These are phyloP conservation scores for Aspergillus hortae DNA, from an alignment of 2,329 filamentous ascomycete species.

Conservation along the genomic window DNA sequence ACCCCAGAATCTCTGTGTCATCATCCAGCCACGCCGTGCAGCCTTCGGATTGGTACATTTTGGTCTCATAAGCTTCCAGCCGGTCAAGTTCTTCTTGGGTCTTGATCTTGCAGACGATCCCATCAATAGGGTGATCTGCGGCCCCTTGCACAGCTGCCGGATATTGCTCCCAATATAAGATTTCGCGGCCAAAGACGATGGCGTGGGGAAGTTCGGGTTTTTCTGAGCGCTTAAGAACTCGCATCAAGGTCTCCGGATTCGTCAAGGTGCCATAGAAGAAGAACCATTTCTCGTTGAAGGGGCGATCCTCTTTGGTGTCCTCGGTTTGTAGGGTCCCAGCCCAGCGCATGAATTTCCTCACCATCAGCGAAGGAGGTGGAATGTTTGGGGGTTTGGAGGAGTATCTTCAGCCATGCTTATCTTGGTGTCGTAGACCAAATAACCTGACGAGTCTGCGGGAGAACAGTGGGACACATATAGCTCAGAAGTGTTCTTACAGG, in stretches of 20 bases:
- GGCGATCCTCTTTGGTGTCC: no score
- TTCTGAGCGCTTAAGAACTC: not conserved
- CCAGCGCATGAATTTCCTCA: no score
- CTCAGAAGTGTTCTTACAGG: no score
- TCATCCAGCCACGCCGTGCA: not conserved
- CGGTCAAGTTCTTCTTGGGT: not conserved
- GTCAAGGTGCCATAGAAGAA: not conserved
- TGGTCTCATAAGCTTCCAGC: not conserved
- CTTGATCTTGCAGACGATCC: not conserved
- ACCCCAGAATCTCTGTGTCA: not conserved
- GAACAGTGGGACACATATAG: no score
- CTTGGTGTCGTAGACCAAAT: no score
- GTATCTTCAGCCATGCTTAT: no score
- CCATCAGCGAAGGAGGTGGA: no score
- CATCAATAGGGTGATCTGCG: not conserved
- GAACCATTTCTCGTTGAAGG: not conserved
- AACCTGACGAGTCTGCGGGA: no score
- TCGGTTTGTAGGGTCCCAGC: no score
- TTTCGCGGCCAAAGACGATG: not conserved
- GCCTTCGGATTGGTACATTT: not conserved
- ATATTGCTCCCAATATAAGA: not conserved
- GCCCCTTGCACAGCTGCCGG: not conserved
- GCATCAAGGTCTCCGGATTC: not conserved
- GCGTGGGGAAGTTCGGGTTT: not conserved
- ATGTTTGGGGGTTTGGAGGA: no score